Evolutionary conservation across 2,329 filamentous ascomycete species (phyloP), one percentile per base, ranked within the genome.

Genomic region (Neonectria hederae): DNA sequence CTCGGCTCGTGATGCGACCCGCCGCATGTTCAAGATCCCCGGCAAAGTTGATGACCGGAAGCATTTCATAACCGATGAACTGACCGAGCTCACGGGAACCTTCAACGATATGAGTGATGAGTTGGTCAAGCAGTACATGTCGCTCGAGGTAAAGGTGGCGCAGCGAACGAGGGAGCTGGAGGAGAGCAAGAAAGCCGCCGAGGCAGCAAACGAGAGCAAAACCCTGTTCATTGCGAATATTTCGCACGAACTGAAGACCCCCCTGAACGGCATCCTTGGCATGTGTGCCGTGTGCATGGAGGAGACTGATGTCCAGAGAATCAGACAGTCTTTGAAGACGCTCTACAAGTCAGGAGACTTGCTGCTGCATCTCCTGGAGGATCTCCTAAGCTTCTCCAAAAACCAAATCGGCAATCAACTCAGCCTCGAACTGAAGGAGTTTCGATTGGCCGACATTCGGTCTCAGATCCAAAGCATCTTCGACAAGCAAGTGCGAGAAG

Each of bases 151-250:
- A 61, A 90, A 95, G 71, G 94, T 97, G 1, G 88, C 88, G 7
- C 89, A 94, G 76, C 86, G 94, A 59, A 97, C 94, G 0, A 87
- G 87, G 38, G 92, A 97, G 77, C 83, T 97, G 0, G 93, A 97
- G 74, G 88, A 93, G 65, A 97, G 91, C 81, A 97, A 97, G 77
- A 93, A 93, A 80, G 93, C 93, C 1, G 94, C 94, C 1, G 94
- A 97, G 78, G 92, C 92, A n/a, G 94, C 94, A 4, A 97, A 97
- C 72, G 92, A 97, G 79, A 97, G 93, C 83, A 99, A 99, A 81
- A 98, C 96, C 0, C 84, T 98, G 9, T 98, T 98, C 81, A 97
- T 99, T 67, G 96, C 96, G 19, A 98, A 98, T 73, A 97, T 98
- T 54, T 91, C 89, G 1, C 88, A 90, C 71, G 88, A 98, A 77